Percentiles rank a stretch among this genome's conserved stretches.
Evolutionary conservation across 176 grass and related monocot genomes (phyloP).

Genomic region (Canna indica): DNA sequence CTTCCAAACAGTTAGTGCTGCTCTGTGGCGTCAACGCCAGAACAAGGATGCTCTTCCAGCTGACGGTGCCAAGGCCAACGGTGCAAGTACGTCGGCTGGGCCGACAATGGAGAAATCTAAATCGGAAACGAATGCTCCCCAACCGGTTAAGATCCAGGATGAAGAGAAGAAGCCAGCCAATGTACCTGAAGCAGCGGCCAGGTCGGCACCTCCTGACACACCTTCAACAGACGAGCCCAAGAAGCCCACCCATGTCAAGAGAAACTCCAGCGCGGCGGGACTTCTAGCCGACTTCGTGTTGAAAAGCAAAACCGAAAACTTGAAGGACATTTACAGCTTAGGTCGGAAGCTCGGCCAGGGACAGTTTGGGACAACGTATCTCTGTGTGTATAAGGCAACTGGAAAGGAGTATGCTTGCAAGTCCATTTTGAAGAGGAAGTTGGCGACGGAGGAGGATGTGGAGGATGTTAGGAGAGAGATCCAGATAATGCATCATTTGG

Average conservation of each 20-base stretch:
- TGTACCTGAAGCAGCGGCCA: background rate
- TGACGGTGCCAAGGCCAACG: background rate
- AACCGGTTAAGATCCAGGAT: background rate
- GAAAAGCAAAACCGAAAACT: background rate
- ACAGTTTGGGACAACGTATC: slow-evolving; percentile 4
- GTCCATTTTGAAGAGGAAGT: slow-evolving; percentile 6
- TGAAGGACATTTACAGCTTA: slow-evolving; percentile 5
- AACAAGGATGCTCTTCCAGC: background rate
- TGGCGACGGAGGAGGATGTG: slow-evolving; percentile 2
- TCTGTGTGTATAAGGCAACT: slow-evolving; percentile 1
- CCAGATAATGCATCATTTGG: slow-evolving; percentile 7
- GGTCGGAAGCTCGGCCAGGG: slow-evolving; percentile 1
- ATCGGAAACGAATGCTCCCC: background rate
- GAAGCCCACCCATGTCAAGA: background rate
- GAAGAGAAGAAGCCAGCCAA: background rate
- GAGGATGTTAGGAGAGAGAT: slow-evolving; percentile 6
- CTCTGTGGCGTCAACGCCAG: background rate
- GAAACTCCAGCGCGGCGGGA: background rate
- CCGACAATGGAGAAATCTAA: background rate
- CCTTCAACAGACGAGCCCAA: background rate
- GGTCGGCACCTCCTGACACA: too few relatives aligned
- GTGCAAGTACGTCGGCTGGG: background rate
- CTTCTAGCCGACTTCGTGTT: background rate
- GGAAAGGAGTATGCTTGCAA: slow-evolving; percentile 10
- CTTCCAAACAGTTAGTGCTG: background rate